Percentiles rank a stretch among this genome's conserved stretches.
These are phyloP conservation scores for Venturia pyrina DNA, from an alignment of 2,329 filamentous ascomycete species.

Conservation along the genomic window DNA sequence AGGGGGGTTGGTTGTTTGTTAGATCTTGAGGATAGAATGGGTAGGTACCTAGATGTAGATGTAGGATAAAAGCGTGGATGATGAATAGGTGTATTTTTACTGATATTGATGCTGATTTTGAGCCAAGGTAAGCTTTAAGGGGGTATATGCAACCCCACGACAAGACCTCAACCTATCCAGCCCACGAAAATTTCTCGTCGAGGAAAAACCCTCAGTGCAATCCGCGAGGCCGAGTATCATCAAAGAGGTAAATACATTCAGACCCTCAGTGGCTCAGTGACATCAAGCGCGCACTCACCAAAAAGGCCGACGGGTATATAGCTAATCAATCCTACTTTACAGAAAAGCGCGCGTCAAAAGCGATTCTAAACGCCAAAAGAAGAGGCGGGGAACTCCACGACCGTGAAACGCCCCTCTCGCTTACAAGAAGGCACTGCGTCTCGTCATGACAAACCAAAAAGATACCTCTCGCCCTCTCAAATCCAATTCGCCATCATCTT, in stretches of 20 bases:
- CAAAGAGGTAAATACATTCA: constrained; percentile 1
- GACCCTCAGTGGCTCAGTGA: neutral
- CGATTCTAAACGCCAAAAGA: neutral
- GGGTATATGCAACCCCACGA: too few species aligned
- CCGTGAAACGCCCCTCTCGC: neutral
- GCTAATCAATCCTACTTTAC: constrained; percentile 5
- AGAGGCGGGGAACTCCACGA: neutral
- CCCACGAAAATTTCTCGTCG: too few species aligned
- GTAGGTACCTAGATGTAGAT: too few species aligned
- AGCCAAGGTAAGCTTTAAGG: too few species aligned
- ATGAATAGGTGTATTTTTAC: too few species aligned
- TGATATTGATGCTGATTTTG: too few species aligned
- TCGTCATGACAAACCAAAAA: neutral
- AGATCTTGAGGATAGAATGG: too few species aligned
- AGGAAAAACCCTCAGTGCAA: too few species aligned
- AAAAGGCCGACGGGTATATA: neutral
- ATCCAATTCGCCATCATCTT: constrained; percentile 13
- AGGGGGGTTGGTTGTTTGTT: too few species aligned
- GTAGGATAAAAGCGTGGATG: too few species aligned
- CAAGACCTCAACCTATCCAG: too few species aligned
- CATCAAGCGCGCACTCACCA: neutral
- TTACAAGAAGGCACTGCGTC: too few species aligned
- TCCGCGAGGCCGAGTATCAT: neutral
- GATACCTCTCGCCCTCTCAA: constrained; percentile 1
- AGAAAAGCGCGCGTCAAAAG: neutral